Conservation (phyloP, 1,284 basidiomycete genomes). For the Takashimella tepidaria region DNA sequence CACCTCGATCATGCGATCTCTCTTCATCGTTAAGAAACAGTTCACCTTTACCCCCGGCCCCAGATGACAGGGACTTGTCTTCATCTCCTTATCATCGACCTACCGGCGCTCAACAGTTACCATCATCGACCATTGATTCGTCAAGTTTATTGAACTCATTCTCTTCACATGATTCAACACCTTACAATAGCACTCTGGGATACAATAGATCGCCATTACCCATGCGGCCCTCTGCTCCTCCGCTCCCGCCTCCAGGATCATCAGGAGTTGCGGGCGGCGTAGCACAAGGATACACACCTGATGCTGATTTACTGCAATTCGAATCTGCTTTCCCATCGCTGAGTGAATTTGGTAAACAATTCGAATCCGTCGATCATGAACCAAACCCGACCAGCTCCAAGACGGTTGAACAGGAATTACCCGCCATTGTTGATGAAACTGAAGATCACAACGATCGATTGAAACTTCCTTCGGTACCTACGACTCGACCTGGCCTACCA, state of each 20-base stretch:
- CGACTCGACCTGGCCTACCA: conserved; percentile 17
- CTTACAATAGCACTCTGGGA: neutral
- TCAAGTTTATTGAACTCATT: too few relatives aligned
- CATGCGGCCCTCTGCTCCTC: too few relatives aligned
- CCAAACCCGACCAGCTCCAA: too few relatives aligned
- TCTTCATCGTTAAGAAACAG: neutral
- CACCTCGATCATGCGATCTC: neutral
- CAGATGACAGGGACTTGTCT: neutral
- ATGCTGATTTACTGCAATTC: conserved; percentile 31
- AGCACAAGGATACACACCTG: conserved; percentile 1
- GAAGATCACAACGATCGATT: too few relatives aligned
- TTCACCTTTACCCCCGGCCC: neutral
- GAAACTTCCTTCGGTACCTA: conserved; percentile 26
- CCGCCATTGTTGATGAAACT: neutral
- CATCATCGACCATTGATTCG: too few relatives aligned
- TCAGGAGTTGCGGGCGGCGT: neutral
- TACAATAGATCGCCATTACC: neutral
- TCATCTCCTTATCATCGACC: neutral
- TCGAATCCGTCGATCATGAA: conserved; percentile 9
- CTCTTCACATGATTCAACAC: neutral
- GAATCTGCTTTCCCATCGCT: conserved; percentile 42
- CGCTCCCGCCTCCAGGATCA: neutral
- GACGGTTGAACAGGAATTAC: too few relatives aligned
- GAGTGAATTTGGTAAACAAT: conserved; percentile 42
- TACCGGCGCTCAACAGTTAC: too few relatives aligned